phyloP scores from a whole-genome alignment of 495 filamentous ascomycete species.

The Daldinia childiae region DNA sequence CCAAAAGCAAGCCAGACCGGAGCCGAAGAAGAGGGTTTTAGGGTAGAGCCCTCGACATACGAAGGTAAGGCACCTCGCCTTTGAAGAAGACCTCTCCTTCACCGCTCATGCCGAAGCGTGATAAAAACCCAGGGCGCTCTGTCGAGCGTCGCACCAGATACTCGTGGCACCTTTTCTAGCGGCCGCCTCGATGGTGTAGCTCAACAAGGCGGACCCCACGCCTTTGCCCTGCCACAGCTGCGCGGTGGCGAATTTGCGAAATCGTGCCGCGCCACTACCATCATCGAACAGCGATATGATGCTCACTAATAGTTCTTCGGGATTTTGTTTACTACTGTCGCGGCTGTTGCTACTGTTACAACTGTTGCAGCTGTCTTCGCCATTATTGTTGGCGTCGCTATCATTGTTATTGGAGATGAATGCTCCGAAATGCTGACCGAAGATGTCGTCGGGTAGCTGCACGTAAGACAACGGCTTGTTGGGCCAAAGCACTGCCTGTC shows the following conservation, averaged over 20 bases:
- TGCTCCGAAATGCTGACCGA: conserved; percentile 37
- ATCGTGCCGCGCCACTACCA: conserved; percentile 29
- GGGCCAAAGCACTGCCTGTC: conserved; percentile 41
- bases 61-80: conserved; percentile 37
- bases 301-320: conserved; percentile 20
- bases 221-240: conserved; percentile 39
- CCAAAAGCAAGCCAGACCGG: conserved; percentile 7
- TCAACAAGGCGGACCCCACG: conserved; percentile 31
- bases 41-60: conserved; percentile 30
- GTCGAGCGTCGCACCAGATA: conserved; percentile 41
- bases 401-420: conserved; percentile 10
- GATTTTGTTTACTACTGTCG: conserved; percentile 1
- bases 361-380: neutral
- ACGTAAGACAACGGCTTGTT: conserved; percentile 39
- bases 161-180: conserved; percentile 34
- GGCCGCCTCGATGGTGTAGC: conserved; percentile 34
- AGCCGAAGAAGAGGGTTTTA: conserved; percentile 10
- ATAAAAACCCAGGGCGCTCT: conserved; percentile 40
- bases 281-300: conserved; percentile 40
- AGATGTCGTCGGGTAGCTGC: conserved; percentile 39
- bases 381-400: neutral
- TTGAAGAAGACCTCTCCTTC: conserved; percentile 35
- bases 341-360: neutral
- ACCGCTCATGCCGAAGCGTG: conserved; percentile 39
- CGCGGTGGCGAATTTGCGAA: conserved; percentile 41